Conservation (phyloP, 148 eudicot species). For the Rhododendron ferrugineum region DNA sequence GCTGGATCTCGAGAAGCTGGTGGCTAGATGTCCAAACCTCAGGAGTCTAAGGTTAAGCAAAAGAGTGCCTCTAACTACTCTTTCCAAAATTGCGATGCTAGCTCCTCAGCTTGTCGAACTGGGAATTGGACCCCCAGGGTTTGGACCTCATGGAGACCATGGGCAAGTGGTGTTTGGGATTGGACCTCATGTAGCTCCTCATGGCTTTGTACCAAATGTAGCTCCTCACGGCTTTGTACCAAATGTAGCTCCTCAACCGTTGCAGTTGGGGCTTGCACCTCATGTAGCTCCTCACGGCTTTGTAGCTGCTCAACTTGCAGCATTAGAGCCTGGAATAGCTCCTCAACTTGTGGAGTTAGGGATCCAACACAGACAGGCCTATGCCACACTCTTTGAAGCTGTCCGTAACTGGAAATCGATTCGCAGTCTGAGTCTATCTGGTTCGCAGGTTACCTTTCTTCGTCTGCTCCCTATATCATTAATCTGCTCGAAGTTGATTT, state of each 20-base stretch:
- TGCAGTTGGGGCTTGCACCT: background rate
- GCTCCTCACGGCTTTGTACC: background rate
- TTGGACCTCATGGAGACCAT: background rate
- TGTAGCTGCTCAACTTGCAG: background rate
- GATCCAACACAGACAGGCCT: background rate
- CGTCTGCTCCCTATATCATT: background rate
- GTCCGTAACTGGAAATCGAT: background rate
- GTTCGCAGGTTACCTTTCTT: background rate
- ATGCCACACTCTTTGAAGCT: background rate
- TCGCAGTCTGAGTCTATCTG: background rate
- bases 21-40: constrained; percentile 6
- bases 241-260: background rate
- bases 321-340: background rate
- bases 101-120: constrained; percentile 4
- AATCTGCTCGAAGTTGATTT: background rate
- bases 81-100: background rate
- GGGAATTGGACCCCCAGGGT: background rate
- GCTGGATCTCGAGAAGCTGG: background rate
- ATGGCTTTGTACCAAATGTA: background rate
- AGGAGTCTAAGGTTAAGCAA: background rate
- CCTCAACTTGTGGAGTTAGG: background rate
- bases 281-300: background rate
- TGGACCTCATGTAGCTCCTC: background rate
- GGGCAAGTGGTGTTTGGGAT: background rate
- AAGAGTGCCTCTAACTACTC: background rate